A percentile compares a stretch with the other conserved stretches of the same genome.
phyloP scores from a whole-genome alignment of 176 grass and related monocot genomes.

The Luzula sylvatica region DNA sequence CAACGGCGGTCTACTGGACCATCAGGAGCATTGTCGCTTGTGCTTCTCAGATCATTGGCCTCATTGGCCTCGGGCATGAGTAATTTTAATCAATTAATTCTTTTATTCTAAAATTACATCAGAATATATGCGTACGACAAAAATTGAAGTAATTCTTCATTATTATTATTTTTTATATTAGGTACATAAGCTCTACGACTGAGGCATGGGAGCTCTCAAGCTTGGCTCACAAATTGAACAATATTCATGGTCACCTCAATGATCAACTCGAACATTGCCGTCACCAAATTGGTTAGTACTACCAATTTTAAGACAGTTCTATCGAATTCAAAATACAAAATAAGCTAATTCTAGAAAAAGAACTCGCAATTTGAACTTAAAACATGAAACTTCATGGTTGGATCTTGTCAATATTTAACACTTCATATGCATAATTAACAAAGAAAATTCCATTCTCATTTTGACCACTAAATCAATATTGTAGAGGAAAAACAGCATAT shows the following conservation, averaged over 20 bases:
- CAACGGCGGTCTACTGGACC: constrained; percentile 37
- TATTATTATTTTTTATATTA: constrained; percentile 6
- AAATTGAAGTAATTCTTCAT: constrained; percentile 2
- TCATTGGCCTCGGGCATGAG: constrained; percentile 34
- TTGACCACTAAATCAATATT: background rate
- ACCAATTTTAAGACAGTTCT: background rate
- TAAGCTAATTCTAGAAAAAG: too few species aligned
- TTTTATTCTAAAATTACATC: background rate
- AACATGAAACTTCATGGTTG: too few species aligned
- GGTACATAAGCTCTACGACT: constrained; percentile 30
- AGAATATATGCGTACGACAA: background rate
- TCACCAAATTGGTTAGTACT: constrained; percentile 23
- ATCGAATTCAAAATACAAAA: background rate
- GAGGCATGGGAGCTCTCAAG: constrained; percentile 44
- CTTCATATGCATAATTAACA: too few species aligned
- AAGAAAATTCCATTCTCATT: background rate
- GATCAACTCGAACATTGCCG: constrained; percentile 25
- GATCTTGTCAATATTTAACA: too few species aligned
- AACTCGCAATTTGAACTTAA: too few species aligned
- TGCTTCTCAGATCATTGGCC: constrained; percentile 25
- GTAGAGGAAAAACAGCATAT: constrained; percentile 31
- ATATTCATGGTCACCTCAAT: constrained; percentile 29
- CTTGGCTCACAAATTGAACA: constrained; percentile 38
- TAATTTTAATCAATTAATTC: constrained; percentile 4
- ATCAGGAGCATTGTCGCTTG: constrained; percentile 32